Evolutionary conservation across 257 asterid genomes (phyloP).

Genomic region (Fraxinus anomala): DNA sequence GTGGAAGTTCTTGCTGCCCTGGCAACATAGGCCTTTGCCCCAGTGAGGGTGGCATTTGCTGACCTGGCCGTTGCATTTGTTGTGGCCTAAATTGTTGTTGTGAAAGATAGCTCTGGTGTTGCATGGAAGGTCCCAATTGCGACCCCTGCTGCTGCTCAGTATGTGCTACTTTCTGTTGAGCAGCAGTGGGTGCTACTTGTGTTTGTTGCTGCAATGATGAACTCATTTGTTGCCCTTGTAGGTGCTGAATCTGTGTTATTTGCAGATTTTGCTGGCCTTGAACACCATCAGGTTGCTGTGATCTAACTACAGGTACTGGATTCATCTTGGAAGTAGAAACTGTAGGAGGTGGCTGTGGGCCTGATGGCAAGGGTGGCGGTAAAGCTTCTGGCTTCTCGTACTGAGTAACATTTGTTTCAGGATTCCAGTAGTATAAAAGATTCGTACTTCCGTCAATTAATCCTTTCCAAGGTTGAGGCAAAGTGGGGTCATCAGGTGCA

Average conservation of each 20-base stretch:
- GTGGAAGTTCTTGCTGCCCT: constrained; percentile 52
- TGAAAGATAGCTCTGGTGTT: constrained; percentile 51
- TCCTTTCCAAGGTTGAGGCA: constrained; percentile 96
- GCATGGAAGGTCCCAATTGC: constrained; percentile 43
- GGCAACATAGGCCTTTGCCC: constrained; percentile 48
- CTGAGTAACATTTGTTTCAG: constrained; percentile 84
- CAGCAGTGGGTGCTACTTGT: constrained; percentile 37
- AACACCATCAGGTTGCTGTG: constrained; percentile 48
- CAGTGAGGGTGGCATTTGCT: constrained; percentile 47
- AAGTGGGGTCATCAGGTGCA: constrained; percentile 88
- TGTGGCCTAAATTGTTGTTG: constrained; percentile 56
- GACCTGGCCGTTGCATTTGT: constrained; percentile 56
- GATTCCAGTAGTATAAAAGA: constrained; percentile 81
- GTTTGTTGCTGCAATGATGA: constrained; percentile 47
- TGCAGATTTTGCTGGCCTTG: constrained; percentile 51
- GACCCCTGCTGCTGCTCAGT: constrained; percentile 56
- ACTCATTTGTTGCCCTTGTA: constrained; percentile 45
- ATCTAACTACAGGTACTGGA: constrained; percentile 63
- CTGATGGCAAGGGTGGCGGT: constrained; percentile 73
- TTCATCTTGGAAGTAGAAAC: constrained; percentile 60
- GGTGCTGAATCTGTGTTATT: constrained; percentile 32
- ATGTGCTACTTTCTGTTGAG: constrained; percentile 41
- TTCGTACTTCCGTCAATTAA: constrained; percentile 82
- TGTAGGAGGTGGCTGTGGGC: constrained; percentile 68
- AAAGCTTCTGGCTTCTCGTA: constrained; percentile 69